Evolutionary conservation across 1,284 basidiomycete genomes (phyloP), one percentile per base, ranked within the genome.

Genomic region (Violaceomyces palustris): DNA sequence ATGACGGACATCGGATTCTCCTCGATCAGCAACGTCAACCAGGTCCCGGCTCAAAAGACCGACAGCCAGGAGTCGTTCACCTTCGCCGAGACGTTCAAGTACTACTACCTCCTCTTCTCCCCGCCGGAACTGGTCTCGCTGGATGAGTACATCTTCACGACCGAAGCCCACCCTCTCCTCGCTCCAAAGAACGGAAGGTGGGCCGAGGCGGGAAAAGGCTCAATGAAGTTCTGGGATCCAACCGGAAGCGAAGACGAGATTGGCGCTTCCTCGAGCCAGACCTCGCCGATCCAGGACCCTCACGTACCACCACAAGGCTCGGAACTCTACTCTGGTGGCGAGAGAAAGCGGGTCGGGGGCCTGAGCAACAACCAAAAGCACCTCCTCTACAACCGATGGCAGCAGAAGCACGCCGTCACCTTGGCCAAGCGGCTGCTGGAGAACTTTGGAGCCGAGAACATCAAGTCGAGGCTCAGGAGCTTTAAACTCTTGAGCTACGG

Each of bases 81-180:
- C 6, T 75, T 81, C 39, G 79, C 79, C 8, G 79, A 80, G 68
- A 79, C 78, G 22, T 77, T 77, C 76, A 79, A 61, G 44, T 70
- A 70, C 44, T 74, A 69, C 51, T 72, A 72, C 37, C 53, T 74
- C 32, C 67, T 74, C 6, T 80, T 80, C 52, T 76, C 77, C 14
- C 78, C 79, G 17, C 78, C 77, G 0, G 75, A 78, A 31, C 53
- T 78, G 17, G 60, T 81, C 24, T 77, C 76, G n/a, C 73, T 81
- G 14, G 80, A 81, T 66, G 69, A 80, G 56, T 80, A 77, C 56
- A 79, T 80, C 25, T 75, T 80, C 44, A 79, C 78, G 19, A 79
- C 78, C 11, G 77, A 67, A 41, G 70, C 70, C 34, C 70, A 73
- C 37, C 70, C 69, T 10, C 43, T 73, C 10, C 54, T 72, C n/a